Conservation (phyloP, 1,284 basidiomycete genomes). For the Heterobasidion annosum region DNA sequence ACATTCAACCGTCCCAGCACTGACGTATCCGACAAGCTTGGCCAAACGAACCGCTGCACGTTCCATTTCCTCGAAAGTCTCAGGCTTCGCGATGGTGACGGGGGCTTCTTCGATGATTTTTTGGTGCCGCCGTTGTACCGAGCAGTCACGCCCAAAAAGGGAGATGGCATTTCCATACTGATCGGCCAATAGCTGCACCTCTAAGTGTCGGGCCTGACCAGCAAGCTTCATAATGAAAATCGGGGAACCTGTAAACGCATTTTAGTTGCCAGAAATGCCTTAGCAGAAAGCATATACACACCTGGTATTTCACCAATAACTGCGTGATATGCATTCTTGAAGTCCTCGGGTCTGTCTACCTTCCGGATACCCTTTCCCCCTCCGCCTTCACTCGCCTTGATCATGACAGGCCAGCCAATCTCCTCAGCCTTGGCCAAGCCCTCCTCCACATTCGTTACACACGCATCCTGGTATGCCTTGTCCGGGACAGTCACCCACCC, state of each 20-base stretch:
- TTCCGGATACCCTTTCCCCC: constrained; percentile 98
- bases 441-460: constrained; percentile 85
- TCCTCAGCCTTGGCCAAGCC: constrained; percentile 78
- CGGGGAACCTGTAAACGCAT: constrained; percentile 68
- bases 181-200: constrained; percentile 97
- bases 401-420: constrained; percentile 99
- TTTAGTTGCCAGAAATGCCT: constrained; percentile 8
- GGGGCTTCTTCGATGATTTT: constrained; percentile 99
- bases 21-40: constrained; percentile 98
- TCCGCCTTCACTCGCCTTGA: constrained; percentile 98
- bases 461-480: constrained; percentile 84
- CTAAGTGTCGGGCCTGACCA: constrained; percentile 93
- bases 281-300: constrained; percentile 25
- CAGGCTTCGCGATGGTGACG: constrained; percentile 90
- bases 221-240: constrained; percentile 99
- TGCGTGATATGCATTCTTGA: constrained; percentile 91
- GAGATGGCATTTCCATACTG: constrained; percentile 99
- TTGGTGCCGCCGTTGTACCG: constrained; percentile 98
- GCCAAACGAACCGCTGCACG: constrained; percentile 95
- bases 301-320: constrained; percentile 96
- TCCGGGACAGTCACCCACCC: constrained; percentile 96
- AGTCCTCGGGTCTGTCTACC: constrained; percentile 78
- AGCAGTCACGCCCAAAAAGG: constrained; percentile 98
- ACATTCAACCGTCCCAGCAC: constrained; percentile 98
- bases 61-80: constrained; percentile 95